Evolutionary conservation across 805 yeast species (phyloP).

Genomic region (Ascoidea asiatica): DNA sequence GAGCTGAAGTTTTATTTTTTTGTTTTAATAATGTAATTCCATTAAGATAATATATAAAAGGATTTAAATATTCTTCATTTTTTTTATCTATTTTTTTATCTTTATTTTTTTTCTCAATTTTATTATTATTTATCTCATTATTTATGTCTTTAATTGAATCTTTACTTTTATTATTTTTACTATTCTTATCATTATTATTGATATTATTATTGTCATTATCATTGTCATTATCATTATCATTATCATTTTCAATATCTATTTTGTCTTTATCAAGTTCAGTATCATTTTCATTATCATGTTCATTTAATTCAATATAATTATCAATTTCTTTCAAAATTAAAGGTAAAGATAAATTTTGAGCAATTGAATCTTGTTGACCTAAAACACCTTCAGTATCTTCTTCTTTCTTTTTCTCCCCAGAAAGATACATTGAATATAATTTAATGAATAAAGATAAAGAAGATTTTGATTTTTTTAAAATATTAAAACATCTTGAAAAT

Average conservation of each 20-base stretch:
- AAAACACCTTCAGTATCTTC: conserved; percentile 64
- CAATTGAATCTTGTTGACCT: conserved; percentile 21
- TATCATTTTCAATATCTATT: conserved; percentile 8
- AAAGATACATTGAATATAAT: conserved; percentile 54
- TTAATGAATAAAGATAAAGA: conserved; percentile 46
- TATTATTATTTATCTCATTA: conserved; percentile 1
- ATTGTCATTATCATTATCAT: neutral
- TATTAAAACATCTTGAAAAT: conserved; percentile 61
- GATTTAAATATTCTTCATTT: conserved; percentile 22
- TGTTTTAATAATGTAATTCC: conserved; percentile 59
- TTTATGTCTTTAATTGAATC: conserved; percentile 7
- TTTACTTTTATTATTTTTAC: conserved; percentile 8
- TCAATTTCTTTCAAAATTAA: conserved; percentile 28
- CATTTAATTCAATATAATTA: neutral
- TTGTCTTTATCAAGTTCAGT: neutral
- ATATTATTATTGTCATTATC: conserved; percentile 5
- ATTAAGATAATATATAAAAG: conserved; percentile 57
- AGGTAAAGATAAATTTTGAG: conserved; percentile 18
- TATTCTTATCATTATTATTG: conserved; percentile 19
- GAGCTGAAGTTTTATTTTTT: conserved; percentile 48
- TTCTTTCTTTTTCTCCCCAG: conserved; percentile 65
- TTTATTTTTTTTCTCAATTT: conserved; percentile 1
- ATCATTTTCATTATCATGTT: conserved; percentile 1
- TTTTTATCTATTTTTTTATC: conserved; percentile 18
- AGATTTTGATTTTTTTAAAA: conserved; percentile 36